These are phyloP conservation scores for Chimonanthus praecox DNA, from an alignment of 164 flowering plant species.

Conservation along the genomic window DNA sequence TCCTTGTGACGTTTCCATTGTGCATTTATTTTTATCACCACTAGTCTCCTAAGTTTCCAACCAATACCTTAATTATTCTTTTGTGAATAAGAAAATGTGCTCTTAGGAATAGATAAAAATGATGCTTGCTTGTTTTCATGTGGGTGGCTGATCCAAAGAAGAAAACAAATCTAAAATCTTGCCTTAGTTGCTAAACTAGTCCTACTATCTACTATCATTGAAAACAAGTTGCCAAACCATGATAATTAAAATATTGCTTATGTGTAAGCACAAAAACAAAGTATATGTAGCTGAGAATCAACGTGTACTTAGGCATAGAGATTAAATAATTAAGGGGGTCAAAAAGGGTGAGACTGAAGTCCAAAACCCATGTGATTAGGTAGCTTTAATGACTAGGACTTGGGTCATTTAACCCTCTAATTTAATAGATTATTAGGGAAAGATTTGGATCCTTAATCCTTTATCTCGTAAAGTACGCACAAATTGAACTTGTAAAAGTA, in stretches of 20 bases:
- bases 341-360: neutral
- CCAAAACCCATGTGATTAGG: neutral
- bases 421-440: constrained; percentile 1
- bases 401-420: constrained; percentile 2
- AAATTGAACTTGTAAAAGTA: neutral
- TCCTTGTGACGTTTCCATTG: neutral
- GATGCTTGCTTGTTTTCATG: neutral
- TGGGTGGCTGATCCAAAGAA: neutral
- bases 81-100: neutral
- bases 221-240: no score
- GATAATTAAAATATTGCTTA: no score
- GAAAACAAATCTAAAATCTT: neutral
- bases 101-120: neutral
- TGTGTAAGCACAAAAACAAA: no score
- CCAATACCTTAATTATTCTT: neutral
- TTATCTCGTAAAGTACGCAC: neutral
- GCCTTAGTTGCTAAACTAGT: neutral
- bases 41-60: neutral
- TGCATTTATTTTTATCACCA: neutral
- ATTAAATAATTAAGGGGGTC: neutral
- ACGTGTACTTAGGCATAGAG: neutral
- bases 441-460: neutral
- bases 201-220: neutral
- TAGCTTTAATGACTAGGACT: neutral
- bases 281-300: no score